Evolutionary conservation across 768 basidiomycete species (phyloP), one percentile per base, ranked within the genome.

Genomic region (Boletus vinaceobasis): DNA sequence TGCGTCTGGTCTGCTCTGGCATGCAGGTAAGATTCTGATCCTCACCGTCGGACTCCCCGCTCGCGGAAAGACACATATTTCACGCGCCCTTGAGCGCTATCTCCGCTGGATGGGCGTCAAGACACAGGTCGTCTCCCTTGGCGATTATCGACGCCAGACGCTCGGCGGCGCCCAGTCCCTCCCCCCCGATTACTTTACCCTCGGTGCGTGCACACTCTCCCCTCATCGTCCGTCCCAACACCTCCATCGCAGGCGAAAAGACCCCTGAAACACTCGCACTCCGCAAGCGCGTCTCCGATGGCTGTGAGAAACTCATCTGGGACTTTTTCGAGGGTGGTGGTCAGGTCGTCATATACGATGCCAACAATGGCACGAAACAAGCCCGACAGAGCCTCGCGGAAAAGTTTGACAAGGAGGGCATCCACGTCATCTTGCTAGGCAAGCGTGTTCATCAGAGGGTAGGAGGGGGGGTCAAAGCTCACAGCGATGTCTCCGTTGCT

Each of bases 281-380:
- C 40, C 77, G 97, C 48, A 79, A 82, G 61, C 81, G 78, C 63
- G 83, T 96, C 58, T 82, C 86, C 40, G 78, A 80, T 1, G 91
- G 88, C n/a, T 90, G 97, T 59, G 94, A 98, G 73, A 80, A 89
- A 68, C 76, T 87, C 45, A 93, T 98, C 39, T 87, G 84, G 83
- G 84, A 93, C 58, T 97, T 89, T 73, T 98, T 96, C 72, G 78
- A 80, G 55, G 73, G 71, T 3, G 88, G 92, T 6, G 97, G 96
- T 0, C 97, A 99, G 70, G 95, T 98, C 26, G 93, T 96, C 36
- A 95, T 99, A 59, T 98, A 98, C 74, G 97, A 99, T 68, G 97
- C 97, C 29, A 99, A 99, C 67, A 98, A 98, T 62, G 93, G 93
- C 1, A 84, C 83, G 7, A 76, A 78, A 21, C 79, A 78, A 44